Percentiles rank a stretch among this genome's conserved stretches.
Evolutionary conservation across 1,284 basidiomycete genomes (phyloP).

Genomic region (Bjerkandera adusta): DNA sequence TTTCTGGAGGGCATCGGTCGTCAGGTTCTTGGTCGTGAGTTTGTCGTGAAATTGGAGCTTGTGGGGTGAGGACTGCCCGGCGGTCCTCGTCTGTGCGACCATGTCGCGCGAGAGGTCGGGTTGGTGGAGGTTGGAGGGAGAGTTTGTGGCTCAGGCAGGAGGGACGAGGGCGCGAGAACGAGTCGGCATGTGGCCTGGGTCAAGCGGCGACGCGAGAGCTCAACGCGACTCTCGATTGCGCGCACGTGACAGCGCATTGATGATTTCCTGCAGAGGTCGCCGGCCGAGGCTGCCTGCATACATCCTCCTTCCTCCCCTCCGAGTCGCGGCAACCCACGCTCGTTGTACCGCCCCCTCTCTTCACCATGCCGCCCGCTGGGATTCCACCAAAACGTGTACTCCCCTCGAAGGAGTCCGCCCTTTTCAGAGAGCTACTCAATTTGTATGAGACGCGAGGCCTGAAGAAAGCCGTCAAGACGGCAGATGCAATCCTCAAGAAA

Average conservation of each 20-base stretch:
- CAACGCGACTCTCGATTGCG: no score
- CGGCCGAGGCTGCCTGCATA: no score
- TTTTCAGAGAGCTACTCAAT: conserved; percentile 89
- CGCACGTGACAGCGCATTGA: no score
- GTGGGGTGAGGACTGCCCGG: conserved; percentile 45
- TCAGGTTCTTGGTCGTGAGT: conserved; percentile 65
- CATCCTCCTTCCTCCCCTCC: background rate
- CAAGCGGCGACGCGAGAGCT: no score
- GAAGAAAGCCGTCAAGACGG: conserved; percentile 89
- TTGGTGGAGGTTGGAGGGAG: background rate
- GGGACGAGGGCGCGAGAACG: no score
- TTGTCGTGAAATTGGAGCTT: conserved; percentile 80
- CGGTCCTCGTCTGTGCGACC: conserved; percentile 71
- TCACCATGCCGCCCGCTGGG: conserved; percentile 31
- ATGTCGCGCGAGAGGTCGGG: conserved; percentile 31
- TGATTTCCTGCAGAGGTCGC: no score
- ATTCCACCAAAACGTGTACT: conserved; percentile 48
- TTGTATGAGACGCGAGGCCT: conserved; percentile 91
- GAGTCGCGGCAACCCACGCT: background rate
- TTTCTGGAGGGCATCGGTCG: conserved; percentile 79
- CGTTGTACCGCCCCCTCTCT: background rate
- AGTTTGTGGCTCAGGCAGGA: no score
- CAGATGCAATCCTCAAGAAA: conserved; percentile 95
- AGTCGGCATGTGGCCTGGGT: no score
- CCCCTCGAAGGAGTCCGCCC: conserved; percentile 79